Base-by-base conservation (phyloP, 768 basidiomycete species). In the Hydnomerulius pinastri region DNA sequence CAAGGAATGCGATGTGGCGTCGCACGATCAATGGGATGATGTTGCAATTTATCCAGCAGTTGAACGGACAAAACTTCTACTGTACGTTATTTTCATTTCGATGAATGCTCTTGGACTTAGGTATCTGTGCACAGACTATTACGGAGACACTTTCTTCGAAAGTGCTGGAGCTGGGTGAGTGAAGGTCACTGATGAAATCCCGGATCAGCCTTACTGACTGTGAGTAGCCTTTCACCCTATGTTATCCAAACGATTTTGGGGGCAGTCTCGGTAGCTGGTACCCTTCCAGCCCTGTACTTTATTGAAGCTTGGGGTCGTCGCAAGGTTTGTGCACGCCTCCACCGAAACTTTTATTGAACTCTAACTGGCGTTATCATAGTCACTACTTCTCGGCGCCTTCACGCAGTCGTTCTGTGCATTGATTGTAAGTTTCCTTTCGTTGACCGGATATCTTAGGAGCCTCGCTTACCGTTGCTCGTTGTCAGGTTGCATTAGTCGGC, bases 51-150 rank as follows among this genome's bases (percentile, higher is more conserved):
- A 81, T 91, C 45, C 87, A 90, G 56, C 87, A 90, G 57, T 67
- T 90, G 25, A 87, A 90, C 50, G 87, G 87, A 12, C 87, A 91
- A 66, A 90, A 87, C 63, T 89, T 88, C 68, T 87, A 86, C 66
- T 87, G 86, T 86, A 54, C 54, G 80, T 66, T 6, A 2, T 6
- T 30, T 44, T 20, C n/a, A 28, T 33, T 18, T 30, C 12, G 8
- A 2, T 37, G 23, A 5, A 20, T 9, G 39, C 25, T 43, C 3
- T 21, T 23, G 6, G 10, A 29, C 20, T 12, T 12, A 65, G 64
- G 41, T 25, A 55, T 64, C 43, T 49, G 21, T 37, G 52, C 27
- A n/a, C 55, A 87, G 86, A 88, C 62, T 88, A 88, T 65, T 89
- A 87, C 59, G 86, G 87, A 15, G 85, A 89, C 50, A 86, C 83